Conservation (phyloP, 768 basidiomycete species). For the Lactarius quietus region DNA sequence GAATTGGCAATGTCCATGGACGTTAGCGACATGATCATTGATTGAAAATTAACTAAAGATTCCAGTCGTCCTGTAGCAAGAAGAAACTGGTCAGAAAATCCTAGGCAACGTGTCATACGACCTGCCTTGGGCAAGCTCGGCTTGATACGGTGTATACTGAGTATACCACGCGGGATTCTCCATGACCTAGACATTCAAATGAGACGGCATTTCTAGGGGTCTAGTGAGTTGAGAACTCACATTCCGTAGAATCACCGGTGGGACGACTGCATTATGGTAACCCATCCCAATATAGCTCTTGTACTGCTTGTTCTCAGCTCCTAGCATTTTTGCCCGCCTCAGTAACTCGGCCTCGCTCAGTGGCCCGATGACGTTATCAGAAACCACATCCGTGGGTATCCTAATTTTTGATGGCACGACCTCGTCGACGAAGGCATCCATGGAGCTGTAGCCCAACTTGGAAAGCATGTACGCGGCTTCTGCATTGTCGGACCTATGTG, state of each 20-base stretch:
- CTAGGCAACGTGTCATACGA: slow-evolving; percentile 1
- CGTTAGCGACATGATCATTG: slow-evolving; percentile 92
- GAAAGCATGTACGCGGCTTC: slow-evolving; percentile 82
- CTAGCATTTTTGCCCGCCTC: slow-evolving; percentile 69
- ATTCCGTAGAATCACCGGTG: slow-evolving; percentile 92
- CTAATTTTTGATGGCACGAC: slow-evolving; percentile 82
- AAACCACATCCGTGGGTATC: slow-evolving; percentile 55
- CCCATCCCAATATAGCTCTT: slow-evolving; percentile 99
- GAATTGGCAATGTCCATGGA: slow-evolving; percentile 96
- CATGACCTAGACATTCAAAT: slow-evolving; percentile 50
- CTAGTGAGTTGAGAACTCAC: slow-evolving; percentile 40
- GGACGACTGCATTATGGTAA: slow-evolving; percentile 91
- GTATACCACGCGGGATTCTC: slow-evolving; percentile 99
- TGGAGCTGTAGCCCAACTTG: slow-evolving; percentile 75
- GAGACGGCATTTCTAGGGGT: background rate
- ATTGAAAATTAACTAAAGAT: slow-evolving; percentile 94
- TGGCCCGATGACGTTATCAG: slow-evolving; percentile 63
- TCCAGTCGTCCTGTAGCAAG: slow-evolving; percentile 76
- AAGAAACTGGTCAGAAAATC: slow-evolving; percentile 6
- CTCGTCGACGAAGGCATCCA: slow-evolving; percentile 83
- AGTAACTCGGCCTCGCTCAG: slow-evolving; percentile 86
- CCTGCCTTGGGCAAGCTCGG: slow-evolving; percentile 96
- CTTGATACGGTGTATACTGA: slow-evolving; percentile 93
- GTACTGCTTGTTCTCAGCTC: slow-evolving; percentile 72
- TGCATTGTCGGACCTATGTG: slow-evolving; percentile 86